A percentile compares a stretch with the other conserved stretches of the same genome.
Evolutionary conservation across 768 basidiomycete genomes (phyloP).

Genomic region (Boletus vermiculosoides): DNA sequence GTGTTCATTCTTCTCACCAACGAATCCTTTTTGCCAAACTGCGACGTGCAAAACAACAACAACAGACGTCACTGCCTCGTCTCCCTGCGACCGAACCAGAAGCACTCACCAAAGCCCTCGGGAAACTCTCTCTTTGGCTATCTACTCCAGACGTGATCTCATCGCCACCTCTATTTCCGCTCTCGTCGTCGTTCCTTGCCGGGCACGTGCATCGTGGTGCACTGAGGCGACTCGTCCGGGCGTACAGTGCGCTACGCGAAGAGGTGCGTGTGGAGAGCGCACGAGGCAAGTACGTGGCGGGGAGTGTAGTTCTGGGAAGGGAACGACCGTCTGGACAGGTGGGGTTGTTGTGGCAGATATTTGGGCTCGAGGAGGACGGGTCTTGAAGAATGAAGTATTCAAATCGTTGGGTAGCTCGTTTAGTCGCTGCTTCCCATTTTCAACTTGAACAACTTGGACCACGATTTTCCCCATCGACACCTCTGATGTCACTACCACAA

Average conservation of each 20-base stretch:
- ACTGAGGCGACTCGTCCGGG: conserved; percentile 60
- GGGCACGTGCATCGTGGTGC: conserved; percentile 74
- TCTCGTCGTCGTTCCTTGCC: conserved; percentile 66
- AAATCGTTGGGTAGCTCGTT: too few relatives aligned
- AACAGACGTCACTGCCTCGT: conserved; percentile 69
- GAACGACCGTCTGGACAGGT: conserved; percentile 83
- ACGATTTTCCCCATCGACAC: too few relatives aligned
- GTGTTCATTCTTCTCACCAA: not conserved
- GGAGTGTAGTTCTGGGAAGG: conserved; percentile 51
- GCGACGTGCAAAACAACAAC: not conserved
- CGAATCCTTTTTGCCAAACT: not conserved
- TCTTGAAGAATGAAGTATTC: too few relatives aligned
- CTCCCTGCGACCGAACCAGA: conserved; percentile 59
- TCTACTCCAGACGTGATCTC: conserved; percentile 78
- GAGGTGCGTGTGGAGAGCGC: conserved; percentile 76
- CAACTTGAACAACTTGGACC: too few relatives aligned
- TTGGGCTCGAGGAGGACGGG: conserved; percentile 60
- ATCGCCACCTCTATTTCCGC: conserved; percentile 72
- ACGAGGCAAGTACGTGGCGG: too few relatives aligned
- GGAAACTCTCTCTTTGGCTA: conserved; percentile 80
- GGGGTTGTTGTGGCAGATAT: conserved; percentile 71
- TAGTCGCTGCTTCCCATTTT: too few relatives aligned
- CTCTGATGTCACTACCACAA: too few relatives aligned
- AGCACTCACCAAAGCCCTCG: conserved; percentile 60
- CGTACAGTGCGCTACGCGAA: conserved; percentile 74